Evolutionary conservation across 805 yeast genomes (phyloP), one percentile per base, ranked within the genome.

Genomic region (Cyberlindnera mississippiensis): DNA sequence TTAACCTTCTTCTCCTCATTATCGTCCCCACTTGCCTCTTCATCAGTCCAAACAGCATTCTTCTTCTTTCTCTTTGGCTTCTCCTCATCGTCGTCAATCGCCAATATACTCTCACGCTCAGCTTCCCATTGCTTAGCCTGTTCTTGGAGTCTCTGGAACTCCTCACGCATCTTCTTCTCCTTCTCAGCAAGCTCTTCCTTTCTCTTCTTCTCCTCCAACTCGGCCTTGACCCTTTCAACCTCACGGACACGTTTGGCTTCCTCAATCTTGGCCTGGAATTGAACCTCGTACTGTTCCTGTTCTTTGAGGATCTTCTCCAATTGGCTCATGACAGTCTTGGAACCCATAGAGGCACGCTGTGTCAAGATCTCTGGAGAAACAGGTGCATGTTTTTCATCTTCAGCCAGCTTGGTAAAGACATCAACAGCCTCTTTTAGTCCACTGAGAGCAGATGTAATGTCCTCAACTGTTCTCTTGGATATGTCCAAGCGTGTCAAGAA

Each of bases 301-400:
- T 86, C 91, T 19, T 73, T 78, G 38, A 84, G 66, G 22, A 82
- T 77, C 45, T 82, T 76, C 51, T 75, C 84, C 49, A 93, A 71
- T 58, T 89, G 83, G 44, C 76, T 80, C 47, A 76, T 69, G 59
- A 89, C 71, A 0, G 96, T 85, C 42, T 80, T 77, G 37, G 79
- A 72, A 59, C 96, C 96, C 74, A 88, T 75, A 51, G 76, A 76
- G n/a, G 93, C 91, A 65, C 97, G 80, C 51, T 89, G 82, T 55
- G 80, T 82, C 51, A 93, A 69, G 49, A 90, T 96, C 15, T 78
- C 78, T 20, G 83, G 71, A 2, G 95, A 83, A 59, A 78, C 86
- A 27, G 96, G 95, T 10, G 95, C 82, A 51, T 75, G 73, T 35
- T 66, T 64, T 17, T 70, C 76, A 33, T 18, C 40, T 15, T 75